Percentiles rank a stretch among this genome's conserved stretches.
Conservation (phyloP, 805 yeast genomes). For the Kazachstania kunashirensis region DNA sequence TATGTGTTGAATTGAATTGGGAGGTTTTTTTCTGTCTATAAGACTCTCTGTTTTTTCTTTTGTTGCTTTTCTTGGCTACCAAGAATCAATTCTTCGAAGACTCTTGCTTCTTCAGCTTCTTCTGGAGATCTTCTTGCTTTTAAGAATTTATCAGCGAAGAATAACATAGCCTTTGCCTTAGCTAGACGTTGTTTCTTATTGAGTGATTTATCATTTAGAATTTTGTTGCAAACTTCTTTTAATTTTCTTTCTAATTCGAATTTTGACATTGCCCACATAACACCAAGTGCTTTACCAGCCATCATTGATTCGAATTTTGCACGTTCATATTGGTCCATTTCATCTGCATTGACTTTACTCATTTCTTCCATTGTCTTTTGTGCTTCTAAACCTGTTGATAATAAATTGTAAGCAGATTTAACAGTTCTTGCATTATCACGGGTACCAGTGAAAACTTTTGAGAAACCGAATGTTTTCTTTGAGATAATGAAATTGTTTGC, state of each 20-base stretch:
- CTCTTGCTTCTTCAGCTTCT: constrained; percentile 85
- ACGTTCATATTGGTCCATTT: constrained; percentile 47
- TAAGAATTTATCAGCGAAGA: constrained; percentile 62
- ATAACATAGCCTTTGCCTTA: constrained; percentile 70
- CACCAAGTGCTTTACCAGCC: constrained; percentile 82
- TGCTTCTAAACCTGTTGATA: constrained; percentile 81
- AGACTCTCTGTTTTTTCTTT: constrained; percentile 5
- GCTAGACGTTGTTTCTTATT: constrained; percentile 50
- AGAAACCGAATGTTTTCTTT: constrained; percentile 74
- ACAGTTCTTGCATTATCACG: constrained; percentile 78
- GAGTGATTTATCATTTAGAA: constrained; percentile 60
- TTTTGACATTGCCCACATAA: constrained; percentile 92
- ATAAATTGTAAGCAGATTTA: constrained; percentile 72
- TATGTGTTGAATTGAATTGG: no score
- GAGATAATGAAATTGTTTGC: constrained; percentile 67
- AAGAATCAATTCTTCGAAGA: constrained; percentile 87
- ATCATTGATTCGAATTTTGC: constrained; percentile 74
- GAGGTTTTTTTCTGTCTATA: no score
- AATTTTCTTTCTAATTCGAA: constrained; percentile 75
- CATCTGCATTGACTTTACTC: constrained; percentile 55
- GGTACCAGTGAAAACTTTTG: constrained; percentile 70
- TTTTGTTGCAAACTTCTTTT: constrained; percentile 72
- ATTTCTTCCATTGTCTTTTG: constrained; percentile 69
- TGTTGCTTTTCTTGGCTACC: constrained; percentile 56
- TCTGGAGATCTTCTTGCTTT: constrained; percentile 65